Percentiles rank a stretch among this genome's conserved stretches.
phyloP scores from a whole-genome alignment of 2,329 filamentous ascomycete species.

The Talaromyces sp. region DNA sequence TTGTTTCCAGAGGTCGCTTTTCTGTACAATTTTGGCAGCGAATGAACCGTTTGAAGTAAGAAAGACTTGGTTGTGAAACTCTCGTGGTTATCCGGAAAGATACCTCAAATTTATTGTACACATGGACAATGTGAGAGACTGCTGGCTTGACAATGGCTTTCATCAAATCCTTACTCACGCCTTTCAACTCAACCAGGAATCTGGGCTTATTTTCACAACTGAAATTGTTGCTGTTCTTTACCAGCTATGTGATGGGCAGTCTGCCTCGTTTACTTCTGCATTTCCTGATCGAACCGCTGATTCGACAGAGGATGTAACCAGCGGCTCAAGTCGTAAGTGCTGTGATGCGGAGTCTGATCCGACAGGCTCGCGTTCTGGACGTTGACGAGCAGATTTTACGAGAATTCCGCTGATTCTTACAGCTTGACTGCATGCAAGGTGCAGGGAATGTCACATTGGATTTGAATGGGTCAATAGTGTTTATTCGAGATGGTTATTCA shows the following conservation, averaged over 20 bases:
- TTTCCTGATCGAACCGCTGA: neutral
- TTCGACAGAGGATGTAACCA: too few relatives aligned
- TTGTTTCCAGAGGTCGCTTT: neutral
- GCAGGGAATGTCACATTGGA: neutral
- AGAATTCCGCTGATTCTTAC: neutral
- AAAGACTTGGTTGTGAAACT: too few relatives aligned
- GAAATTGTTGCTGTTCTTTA: neutral
- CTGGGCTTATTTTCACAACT: neutral
- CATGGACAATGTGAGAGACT: neutral
- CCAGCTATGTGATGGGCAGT: neutral
- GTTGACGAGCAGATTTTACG: neutral
- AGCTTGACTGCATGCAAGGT: neutral
- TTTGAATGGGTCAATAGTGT: neutral
- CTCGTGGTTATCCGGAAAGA: too few relatives aligned
- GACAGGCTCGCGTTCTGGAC: neutral
- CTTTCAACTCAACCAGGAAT: neutral
- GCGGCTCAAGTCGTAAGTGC: too few relatives aligned
- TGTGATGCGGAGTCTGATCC: too few relatives aligned
- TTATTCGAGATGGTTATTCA: neutral
- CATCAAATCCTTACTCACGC: neutral
- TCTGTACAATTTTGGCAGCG: neutral
- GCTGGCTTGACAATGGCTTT: neutral
- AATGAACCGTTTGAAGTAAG: neutral
- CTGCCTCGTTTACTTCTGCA: neutral
- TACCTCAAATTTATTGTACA: neutral